Percentiles rank a stretch among this genome's conserved stretches.
phyloP scores from a whole-genome alignment of 2,329 filamentous ascomycete species.

The Talaromyces sp. region DNA sequence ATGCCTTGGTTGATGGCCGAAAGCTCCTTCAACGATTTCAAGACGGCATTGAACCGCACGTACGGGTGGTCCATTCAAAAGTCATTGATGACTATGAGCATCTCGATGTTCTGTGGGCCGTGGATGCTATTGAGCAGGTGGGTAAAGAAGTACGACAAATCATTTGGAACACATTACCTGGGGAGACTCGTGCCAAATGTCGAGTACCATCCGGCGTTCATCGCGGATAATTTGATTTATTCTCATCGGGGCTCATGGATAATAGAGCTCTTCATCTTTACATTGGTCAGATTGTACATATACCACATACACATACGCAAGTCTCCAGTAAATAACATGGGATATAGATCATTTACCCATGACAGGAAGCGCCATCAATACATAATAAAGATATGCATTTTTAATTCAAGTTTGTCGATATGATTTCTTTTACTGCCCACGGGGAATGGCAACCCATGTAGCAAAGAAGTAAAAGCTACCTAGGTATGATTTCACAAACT shows the following conservation, averaged over 20 bases:
- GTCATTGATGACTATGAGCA: slow-evolving; percentile 89
- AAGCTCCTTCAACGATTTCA: slow-evolving; percentile 74
- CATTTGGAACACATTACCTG: slow-evolving; percentile 73
- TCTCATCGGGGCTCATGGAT: neutral
- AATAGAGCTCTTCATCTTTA: neutral
- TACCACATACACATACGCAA: neutral
- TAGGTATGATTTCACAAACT: too few species aligned
- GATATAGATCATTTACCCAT: too few species aligned
- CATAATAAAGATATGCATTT: too few species aligned
- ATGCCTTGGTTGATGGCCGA: slow-evolving; percentile 81
- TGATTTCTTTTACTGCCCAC: too few species aligned
- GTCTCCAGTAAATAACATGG: too few species aligned
- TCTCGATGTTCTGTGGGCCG: slow-evolving; percentile 92
- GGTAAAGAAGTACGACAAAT: slow-evolving; percentile 79
- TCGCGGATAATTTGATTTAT: slow-evolving; percentile 2
- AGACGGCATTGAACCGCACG: slow-evolving; percentile 76
- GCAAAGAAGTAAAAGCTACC: too few species aligned
- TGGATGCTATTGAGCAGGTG: slow-evolving; percentile 82
- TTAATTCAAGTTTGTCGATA: too few species aligned
- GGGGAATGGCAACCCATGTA: too few species aligned
- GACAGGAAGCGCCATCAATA: too few species aligned
- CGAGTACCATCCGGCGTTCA: slow-evolving; percentile 60
- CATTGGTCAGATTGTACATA: neutral
- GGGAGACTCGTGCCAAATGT: slow-evolving; percentile 61
- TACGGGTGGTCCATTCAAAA: slow-evolving; percentile 77